Evolutionary conservation across 768 basidiomycete genomes (phyloP).

Genomic region (Suillus brevipes): DNA sequence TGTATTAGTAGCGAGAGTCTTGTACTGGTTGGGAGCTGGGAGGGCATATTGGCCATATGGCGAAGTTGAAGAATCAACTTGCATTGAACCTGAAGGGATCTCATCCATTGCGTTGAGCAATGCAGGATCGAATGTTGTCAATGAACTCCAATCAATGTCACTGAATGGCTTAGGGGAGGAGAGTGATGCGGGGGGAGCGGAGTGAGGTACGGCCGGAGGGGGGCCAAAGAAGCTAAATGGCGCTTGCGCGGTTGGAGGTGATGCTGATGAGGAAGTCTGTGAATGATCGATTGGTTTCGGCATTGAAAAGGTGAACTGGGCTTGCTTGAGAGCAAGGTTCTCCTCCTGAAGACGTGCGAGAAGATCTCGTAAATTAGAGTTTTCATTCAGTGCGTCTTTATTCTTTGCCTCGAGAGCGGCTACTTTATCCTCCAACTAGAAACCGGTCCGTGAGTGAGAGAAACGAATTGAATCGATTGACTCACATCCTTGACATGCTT

Average conservation of each 20-base stretch:
- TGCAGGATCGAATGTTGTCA: conserved; percentile 71
- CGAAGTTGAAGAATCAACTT: conserved; percentile 52
- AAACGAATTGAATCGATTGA: conserved; percentile 17
- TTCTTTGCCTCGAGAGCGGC: conserved; percentile 84
- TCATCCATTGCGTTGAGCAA: conserved; percentile 67
- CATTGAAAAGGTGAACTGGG: conserved; percentile 81
- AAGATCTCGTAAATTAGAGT: conserved; percentile 87
- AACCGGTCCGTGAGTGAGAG: not conserved
- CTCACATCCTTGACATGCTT: conserved; percentile 95
- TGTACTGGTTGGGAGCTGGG: conserved; percentile 55
- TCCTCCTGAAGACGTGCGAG: conserved; percentile 83
- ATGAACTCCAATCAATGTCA: conserved; percentile 61
- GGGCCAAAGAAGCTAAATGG: conserved; percentile 29
- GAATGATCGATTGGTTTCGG: conserved; percentile 41
- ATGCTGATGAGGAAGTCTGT: conserved; percentile 21
- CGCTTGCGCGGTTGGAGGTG: conserved; percentile 23
- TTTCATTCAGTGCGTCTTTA: conserved; percentile 69
- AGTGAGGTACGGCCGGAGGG: conserved; percentile 21
- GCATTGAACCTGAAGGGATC: conserved; percentile 52
- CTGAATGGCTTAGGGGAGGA: conserved; percentile 27
- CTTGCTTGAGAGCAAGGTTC: conserved; percentile 78
- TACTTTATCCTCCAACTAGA: conserved; percentile 87
- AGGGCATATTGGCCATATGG: conserved; percentile 51
- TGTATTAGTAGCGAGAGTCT: conserved; percentile 81
- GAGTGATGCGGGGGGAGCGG: conserved; percentile 32